Conservation (phyloP, 371 early-diverging fungal genomes). For the Rhizopus microsporus region DNA sequence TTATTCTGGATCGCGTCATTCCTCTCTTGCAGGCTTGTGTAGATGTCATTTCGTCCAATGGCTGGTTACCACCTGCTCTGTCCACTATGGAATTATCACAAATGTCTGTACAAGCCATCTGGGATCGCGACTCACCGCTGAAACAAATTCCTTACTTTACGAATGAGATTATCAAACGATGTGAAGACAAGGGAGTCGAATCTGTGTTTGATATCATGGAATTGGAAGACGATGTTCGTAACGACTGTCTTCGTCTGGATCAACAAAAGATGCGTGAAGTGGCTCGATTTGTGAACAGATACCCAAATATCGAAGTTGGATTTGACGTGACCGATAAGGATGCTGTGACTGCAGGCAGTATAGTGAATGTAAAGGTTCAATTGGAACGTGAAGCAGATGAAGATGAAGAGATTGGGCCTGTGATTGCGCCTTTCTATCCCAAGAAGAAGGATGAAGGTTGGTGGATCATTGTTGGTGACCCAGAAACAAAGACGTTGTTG, state of each 20-base stretch:
- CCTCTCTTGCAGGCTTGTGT: conserved; percentile 92
- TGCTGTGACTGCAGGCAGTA: conserved; percentile 58
- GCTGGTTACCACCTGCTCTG: conserved; percentile 90
- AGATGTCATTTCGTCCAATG: conserved; percentile 91
- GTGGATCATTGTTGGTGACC: conserved; percentile 95
- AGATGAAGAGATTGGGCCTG: conserved; percentile 64
- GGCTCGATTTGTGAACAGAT: conserved; percentile 88
- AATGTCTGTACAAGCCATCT: conserved; percentile 96
- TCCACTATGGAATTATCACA: conserved; percentile 95
- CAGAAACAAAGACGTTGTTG: conserved; percentile 73
- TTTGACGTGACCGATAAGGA: conserved; percentile 70
- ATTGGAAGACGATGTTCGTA: conserved; percentile 88
- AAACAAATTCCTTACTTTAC: conserved; percentile 91
- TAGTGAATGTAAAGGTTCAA: conserved; percentile 65
- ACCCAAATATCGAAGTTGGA: conserved; percentile 88
- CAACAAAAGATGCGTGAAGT: conserved; percentile 76
- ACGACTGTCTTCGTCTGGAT: conserved; percentile 64
- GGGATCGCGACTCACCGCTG: conserved; percentile 91
- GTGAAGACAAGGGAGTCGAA: conserved; percentile 69
- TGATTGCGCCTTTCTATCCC: conserved; percentile 94
- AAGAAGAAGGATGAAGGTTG: conserved; percentile 89
- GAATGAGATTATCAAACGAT: conserved; percentile 64
- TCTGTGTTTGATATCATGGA: conserved; percentile 94
- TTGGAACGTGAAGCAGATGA: conserved; percentile 83
- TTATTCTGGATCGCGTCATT: conserved; percentile 70